phyloP scores from a whole-genome alignment of 2,329 filamentous ascomycete species.

The Neonectria punicea region DNA sequence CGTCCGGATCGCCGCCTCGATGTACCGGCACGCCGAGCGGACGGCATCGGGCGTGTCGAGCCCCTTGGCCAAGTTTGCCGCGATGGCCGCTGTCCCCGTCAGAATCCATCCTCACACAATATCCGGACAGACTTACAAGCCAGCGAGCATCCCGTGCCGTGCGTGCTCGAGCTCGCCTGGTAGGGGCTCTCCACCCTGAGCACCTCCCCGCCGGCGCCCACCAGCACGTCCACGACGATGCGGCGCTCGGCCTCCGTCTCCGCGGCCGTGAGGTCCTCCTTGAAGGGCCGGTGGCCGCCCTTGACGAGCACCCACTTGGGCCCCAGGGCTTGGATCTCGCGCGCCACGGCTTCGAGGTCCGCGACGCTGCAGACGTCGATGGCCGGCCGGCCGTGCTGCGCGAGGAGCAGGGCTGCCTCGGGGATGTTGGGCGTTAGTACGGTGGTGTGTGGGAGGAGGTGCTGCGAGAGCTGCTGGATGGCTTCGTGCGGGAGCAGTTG shows the following conservation, averaged over 20 bases:
- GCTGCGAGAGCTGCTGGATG: constrained; percentile 66
- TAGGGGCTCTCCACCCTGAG: constrained; percentile 77
- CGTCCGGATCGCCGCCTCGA: constrained; percentile 76
- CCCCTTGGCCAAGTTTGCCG: constrained; percentile 75
- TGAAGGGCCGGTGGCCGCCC: constrained; percentile 88
- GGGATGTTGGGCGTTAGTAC: constrained; percentile 82
- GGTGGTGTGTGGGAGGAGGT: constrained; percentile 73
- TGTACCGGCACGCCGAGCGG: constrained; percentile 74
- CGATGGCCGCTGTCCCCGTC: constrained; percentile 70
- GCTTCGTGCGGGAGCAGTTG: constrained; percentile 73
- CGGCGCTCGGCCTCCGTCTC: constrained; percentile 67
- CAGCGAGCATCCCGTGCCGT: constrained; percentile 94
- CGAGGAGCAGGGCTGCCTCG: constrained; percentile 74
- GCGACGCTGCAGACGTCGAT: constrained; percentile 63
- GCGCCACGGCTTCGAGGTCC: constrained; percentile 76
- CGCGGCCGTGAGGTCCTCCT: constrained; percentile 68
- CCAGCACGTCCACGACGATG: constrained; percentile 81
- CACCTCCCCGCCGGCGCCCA: constrained; percentile 65
- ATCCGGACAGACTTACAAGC: constrained; percentile 70
- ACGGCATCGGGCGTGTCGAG: constrained; percentile 68
- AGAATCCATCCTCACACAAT: neutral
- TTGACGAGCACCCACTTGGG: constrained; percentile 87
- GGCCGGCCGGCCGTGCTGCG: constrained; percentile 57
- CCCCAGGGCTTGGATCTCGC: constrained; percentile 73
- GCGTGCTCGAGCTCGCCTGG: constrained; percentile 81